Evolutionary conservation across 2,329 filamentous ascomycete species (phyloP).

Genomic region (Xylariaceae sp.): DNA sequence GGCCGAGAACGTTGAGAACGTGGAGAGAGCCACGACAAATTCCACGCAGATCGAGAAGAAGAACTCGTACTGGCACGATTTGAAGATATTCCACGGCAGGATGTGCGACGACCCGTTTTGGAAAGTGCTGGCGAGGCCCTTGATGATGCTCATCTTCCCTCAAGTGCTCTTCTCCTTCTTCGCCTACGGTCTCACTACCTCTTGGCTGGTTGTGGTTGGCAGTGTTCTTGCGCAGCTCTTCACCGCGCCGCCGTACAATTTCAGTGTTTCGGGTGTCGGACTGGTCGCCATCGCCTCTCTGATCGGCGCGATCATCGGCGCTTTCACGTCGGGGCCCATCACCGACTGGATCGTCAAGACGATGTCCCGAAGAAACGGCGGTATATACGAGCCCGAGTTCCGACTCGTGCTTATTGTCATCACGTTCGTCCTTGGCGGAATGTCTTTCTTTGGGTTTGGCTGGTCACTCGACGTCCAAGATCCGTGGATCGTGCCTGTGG

Average conservation of each 20-base stretch:
- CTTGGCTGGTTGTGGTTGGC: slow-evolving; percentile 37
- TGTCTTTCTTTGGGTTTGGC: slow-evolving; percentile 35
- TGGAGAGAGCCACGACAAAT: background rate
- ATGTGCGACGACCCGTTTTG: slow-evolving; percentile 15
- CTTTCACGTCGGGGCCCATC: slow-evolving; percentile 53
- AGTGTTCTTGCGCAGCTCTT: slow-evolving; percentile 40
- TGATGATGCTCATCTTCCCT: slow-evolving; percentile 37
- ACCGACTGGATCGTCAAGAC: slow-evolving; percentile 52
- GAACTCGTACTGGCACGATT: slow-evolving; percentile 10
- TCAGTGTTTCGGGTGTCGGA: slow-evolving; percentile 47
- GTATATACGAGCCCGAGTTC: slow-evolving; percentile 49
- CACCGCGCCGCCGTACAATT: slow-evolving; percentile 47
- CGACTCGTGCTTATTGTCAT: slow-evolving; percentile 31
- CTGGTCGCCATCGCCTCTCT: slow-evolving; percentile 55
- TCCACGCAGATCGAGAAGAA: slow-evolving; percentile 8
- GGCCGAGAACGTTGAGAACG: slow-evolving; percentile 5
- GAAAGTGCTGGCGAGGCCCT: slow-evolving; percentile 26
- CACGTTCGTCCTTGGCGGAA: slow-evolving; percentile 27
- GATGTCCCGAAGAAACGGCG: slow-evolving; percentile 49
- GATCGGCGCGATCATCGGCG: slow-evolving; percentile 51
- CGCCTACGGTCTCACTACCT: slow-evolving; percentile 33
- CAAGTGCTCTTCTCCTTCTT: slow-evolving; percentile 38
- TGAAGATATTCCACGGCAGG: slow-evolving; percentile 13
- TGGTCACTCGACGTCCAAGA: slow-evolving; percentile 10
- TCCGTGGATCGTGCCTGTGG: slow-evolving; percentile 19